Evolutionary conservation across 305 asterid species (phyloP), one percentile per base, ranked within the genome.

Genomic region (Lippia alba): DNA sequence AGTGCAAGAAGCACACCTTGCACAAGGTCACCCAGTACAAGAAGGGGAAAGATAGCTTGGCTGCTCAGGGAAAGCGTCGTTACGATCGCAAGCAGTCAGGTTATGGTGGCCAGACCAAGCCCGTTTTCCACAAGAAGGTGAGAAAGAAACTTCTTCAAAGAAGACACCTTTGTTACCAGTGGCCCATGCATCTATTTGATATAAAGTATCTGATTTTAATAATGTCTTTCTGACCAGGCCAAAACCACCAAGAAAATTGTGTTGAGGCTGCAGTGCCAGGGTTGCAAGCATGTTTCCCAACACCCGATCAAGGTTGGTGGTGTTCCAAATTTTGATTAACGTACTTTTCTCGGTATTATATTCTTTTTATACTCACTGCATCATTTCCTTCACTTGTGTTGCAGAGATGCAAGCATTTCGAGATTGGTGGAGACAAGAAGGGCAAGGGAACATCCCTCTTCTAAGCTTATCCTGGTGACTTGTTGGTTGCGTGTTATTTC

Each of bases 121-220:
- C 88, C 5, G 86, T 84, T 56, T 84, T 84, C 78, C 88, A 84
- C 88, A 84, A 84, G 81, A 84, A 84, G 88, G 88, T 83, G 32
- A 2, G 9, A 1, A 5, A 30, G 30, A 24, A 24, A 24, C n/a
- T n/a, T n/a, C n/a, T n/a, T n/a, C n/a, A n/a, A n/a, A n/a, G n/a
- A n/a, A 3, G 30, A 24, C 30, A 24, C 30, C 30, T 24, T 24
- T 24, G 30, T 24, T 24, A 24, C 30, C 30, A 24, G 30, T 3
- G 3, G 30, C 30, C 2, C 30, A 24, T 24, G n/a, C n/a, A n/a
- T n/a, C n/a, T n/a, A n/a, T n/a, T n/a, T n/a, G n/a, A n/a, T n/a
- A n/a, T n/a, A n/a, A n/a, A n/a, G n/a, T n/a, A n/a, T n/a, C n/a
- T n/a, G n/a, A n/a, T n/a, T n/a, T 0, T 6, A 46, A 34, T 15